Base-by-base conservation (phyloP, 2,329 filamentous ascomycete genomes). In the Colletotrichum salicis region DNA sequence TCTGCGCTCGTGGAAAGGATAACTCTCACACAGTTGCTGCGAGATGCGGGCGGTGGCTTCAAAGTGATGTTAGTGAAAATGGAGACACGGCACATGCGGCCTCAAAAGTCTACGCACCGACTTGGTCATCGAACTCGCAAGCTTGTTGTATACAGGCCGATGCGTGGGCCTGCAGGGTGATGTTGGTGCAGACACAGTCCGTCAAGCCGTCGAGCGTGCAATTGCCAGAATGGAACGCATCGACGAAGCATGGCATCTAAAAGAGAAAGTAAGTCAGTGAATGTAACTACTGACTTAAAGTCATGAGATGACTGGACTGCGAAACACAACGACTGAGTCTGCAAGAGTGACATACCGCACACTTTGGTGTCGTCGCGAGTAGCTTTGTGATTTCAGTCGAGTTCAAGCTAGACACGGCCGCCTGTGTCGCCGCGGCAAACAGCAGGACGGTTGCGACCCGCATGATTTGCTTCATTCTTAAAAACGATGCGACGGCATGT, bases 71-170 rank as follows among this genome's bases (percentile, higher is more conserved):
- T 0, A 5, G 10, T 5, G 12, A 29, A 1, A 24, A 2, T 4
- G 5, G 4, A 13, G 15, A 0, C 10, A 5, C 5, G 3, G 27
- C 27, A 29, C 27, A 29, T 2, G 24, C 0, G 1, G 8, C 6
- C 22, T 4, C 5, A 35, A 35, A 35, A 24, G 3, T 7, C 22
- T 2, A 35, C 71, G 11, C 60, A 72, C 72, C 61, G 10, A 67
- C 37, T 61, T 74, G 72, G 1, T 67, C 54, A 4, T 33, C 12
- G 15, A 72, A 66, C 5, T 51, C 24, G 62, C 72, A 74, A 11
- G 70, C 66, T 5, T 7, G 41, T 27, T 74, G 72, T 12, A 73
- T 65, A 24, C 72, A 74, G 22, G 66, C 62, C 7, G 72, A 74
- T 13, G 70, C 54, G 1, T 31, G 22, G 5, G 72, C 66, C 29